Evolutionary conservation across 1,284 basidiomycete genomes (phyloP).

Genomic region (Trametes versicolor): DNA sequence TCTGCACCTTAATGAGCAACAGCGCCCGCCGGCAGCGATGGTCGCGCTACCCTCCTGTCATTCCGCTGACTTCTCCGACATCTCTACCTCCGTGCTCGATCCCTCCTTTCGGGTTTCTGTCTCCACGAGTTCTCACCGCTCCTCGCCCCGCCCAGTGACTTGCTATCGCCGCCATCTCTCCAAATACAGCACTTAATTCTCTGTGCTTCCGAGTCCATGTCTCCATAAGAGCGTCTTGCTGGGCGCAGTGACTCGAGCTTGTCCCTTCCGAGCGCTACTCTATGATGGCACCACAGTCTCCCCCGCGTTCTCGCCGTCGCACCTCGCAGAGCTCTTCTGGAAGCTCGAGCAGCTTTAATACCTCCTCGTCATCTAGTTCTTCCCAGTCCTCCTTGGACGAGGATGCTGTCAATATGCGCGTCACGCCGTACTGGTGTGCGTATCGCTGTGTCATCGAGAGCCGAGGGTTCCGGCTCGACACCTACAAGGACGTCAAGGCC

Average conservation of each 20-base stretch:
- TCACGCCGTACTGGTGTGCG: constrained; percentile 67
- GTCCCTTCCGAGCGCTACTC: constrained; percentile 14
- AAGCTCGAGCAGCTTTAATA: constrained; percentile 24
- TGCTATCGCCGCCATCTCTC: constrained; percentile 19
- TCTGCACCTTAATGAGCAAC: constrained; percentile 15
- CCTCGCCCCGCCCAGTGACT: constrained; percentile 11
- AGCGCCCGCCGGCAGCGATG: constrained; percentile 26
- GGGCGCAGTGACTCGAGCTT: not conserved
- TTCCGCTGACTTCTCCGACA: constrained; percentile 15
- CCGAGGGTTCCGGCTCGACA: constrained; percentile 72
- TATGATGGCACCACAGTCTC: constrained; percentile 33
- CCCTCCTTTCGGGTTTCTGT: constrained; percentile 22
- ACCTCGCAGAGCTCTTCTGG: constrained; percentile 10
- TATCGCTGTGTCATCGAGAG: constrained; percentile 59
- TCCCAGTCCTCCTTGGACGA: constrained; percentile 66
- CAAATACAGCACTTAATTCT: constrained; percentile 29
- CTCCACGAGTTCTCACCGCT: constrained; percentile 18
- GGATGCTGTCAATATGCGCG: constrained; percentile 66
- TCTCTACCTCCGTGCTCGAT: constrained; percentile 16
- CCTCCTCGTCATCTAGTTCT: constrained; percentile 47
- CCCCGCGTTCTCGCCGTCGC: constrained; percentile 20
- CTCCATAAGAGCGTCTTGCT: constrained; percentile 22
- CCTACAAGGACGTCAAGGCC: constrained; percentile 67
- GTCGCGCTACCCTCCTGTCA: constrained; percentile 31
- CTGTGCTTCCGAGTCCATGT: constrained; percentile 18